Percentiles rank a stretch among this genome's conserved stretches.
These are phyloP conservation scores for Penicillium egyptiacum DNA, from an alignment of 495 filamentous ascomycete species.

Conservation along the genomic window DNA sequence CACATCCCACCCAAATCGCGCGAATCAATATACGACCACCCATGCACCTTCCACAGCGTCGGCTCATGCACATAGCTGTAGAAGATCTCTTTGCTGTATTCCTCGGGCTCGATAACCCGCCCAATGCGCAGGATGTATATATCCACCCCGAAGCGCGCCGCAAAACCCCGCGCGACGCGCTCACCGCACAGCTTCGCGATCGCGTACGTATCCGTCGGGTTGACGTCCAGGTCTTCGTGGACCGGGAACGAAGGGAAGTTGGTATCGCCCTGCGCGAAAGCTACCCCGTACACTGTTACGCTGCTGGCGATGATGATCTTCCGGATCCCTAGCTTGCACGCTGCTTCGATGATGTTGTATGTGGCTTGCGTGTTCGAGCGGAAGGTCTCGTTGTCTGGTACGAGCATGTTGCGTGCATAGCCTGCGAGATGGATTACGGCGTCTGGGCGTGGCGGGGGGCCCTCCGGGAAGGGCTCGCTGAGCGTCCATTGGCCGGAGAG, in stretches of 20 bases:
- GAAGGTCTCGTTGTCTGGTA: slow-evolving; percentile 58
- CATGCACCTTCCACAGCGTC: slow-evolving; percentile 52
- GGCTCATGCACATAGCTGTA: slow-evolving; percentile 53
- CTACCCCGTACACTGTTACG: slow-evolving; percentile 57
- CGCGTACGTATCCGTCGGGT: slow-evolving; percentile 57
- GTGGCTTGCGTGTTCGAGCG: slow-evolving; percentile 50
- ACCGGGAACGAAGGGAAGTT: slow-evolving; percentile 54
- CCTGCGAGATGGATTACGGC: slow-evolving; percentile 60
- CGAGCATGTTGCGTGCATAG: slow-evolving; percentile 59
- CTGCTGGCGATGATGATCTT: slow-evolving; percentile 57
- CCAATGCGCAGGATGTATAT: slow-evolving; percentile 60
- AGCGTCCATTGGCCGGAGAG: slow-evolving; percentile 56
- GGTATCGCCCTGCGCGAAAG: slow-evolving; percentile 54
- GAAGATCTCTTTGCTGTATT: slow-evolving; percentile 50
- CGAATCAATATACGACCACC: slow-evolving; percentile 60
- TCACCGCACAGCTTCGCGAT: slow-evolving; percentile 59
- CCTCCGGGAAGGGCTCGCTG: slow-evolving; percentile 41
- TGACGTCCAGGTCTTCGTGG: slow-evolving; percentile 52
- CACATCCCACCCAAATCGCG: slow-evolving; percentile 53
- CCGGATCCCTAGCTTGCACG: slow-evolving; percentile 57
- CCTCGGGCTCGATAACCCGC: slow-evolving; percentile 56
- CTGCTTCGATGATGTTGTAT: slow-evolving; percentile 60
- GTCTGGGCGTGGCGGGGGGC: slow-evolving; percentile 45
- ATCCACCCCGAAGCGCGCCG: slow-evolving; percentile 50
- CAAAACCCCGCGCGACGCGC: slow-evolving; percentile 52